These are phyloP conservation scores for Stachybotrys chartarum DNA, from an alignment of 2,329 filamentous ascomycete species.

Conservation along the genomic window DNA sequence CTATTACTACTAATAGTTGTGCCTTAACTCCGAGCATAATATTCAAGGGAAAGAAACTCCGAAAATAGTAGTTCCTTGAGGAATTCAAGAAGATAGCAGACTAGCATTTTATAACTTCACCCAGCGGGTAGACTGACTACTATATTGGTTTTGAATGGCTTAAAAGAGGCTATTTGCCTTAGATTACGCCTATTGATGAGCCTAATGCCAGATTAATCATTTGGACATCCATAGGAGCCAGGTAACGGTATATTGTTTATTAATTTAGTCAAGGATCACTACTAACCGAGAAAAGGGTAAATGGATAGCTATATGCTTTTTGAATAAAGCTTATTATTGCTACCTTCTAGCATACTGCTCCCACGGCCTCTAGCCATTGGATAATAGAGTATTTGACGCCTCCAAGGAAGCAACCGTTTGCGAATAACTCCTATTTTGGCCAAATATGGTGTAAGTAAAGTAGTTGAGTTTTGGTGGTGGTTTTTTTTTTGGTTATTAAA, in stretches of 20 bases:
- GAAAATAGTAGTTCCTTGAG: constrained; percentile 5
- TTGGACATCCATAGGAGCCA: not conserved
- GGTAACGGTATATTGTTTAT: not conserved
- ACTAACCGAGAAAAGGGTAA: not conserved
- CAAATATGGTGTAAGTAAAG: too few species aligned
- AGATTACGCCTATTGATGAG: not conserved
- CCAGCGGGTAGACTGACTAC: constrained; percentile 3
- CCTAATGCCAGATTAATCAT: not conserved
- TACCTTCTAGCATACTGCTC: constrained; percentile 3
- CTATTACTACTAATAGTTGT: constrained; percentile 1
- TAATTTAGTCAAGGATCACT: not conserved
- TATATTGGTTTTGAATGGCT: constrained; percentile 4
- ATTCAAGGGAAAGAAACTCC: constrained; percentile 4
- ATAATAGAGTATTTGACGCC: constrained; percentile 3
- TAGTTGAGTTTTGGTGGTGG: too few species aligned
- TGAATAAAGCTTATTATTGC: constrained; percentile 3
- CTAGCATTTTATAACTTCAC: constrained; percentile 2
- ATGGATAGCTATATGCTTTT: constrained; percentile 2
- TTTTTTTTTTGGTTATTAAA: too few species aligned
- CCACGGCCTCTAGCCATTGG: constrained; percentile 3
- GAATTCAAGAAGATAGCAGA: constrained; percentile 5
- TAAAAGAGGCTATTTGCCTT: not conserved
- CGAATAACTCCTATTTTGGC: too few species aligned
- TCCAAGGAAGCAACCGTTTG: too few species aligned
- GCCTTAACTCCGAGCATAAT: constrained; percentile 2